Base-by-base conservation (phyloP, 306 rosid genomes). In the Mucuna pruriens region DNA sequence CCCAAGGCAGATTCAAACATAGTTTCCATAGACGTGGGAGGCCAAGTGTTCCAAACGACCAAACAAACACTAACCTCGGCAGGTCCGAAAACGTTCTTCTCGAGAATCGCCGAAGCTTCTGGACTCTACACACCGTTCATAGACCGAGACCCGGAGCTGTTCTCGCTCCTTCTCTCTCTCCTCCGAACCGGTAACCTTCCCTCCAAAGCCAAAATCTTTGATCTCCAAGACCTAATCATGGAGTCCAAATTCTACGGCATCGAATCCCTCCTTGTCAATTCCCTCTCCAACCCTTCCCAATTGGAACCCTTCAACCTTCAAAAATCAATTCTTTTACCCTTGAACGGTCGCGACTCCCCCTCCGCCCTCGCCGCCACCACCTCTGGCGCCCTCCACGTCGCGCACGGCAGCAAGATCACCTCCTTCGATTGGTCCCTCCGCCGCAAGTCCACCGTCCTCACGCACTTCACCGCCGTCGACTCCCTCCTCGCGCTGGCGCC, bases 111-210 rank as follows among this genome's bases (percentile, higher is more conserved):
- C 2, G 87, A 88, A 29, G 52, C 83, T 7, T 44, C 85, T 0
- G 60, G 68, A 2, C 5, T 33, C 51, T 36, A 16, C 63, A 54
- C 82, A 0, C 84, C 94, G 0, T 96, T 96, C 62, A 22, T 96
- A 17, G 98, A 96, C 70, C 87, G 99, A 7, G 98, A 96, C 88
- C 99, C 99, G 0, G 97, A 93, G 57, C 42, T 93, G 33, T 96
- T 96, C 85, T 90, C 98, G 0, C 74, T 92, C 46, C 77, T 96
- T 19, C 97, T 96, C 80, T 96, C 98, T 4, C 97, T 96, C 74
- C 98, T 96, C 79, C 36, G 99, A 9, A 96, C 96, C 0, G 97
- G 99, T 34, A 90, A 88, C 76, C 95, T 96, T 5, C 98, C 98
- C 0, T 96, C 99, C 2, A 96, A 88, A 58, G 94, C 99, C 65